phyloP scores from a whole-genome alignment of 768 basidiomycete species.

The Hericium erinaceus region DNA sequence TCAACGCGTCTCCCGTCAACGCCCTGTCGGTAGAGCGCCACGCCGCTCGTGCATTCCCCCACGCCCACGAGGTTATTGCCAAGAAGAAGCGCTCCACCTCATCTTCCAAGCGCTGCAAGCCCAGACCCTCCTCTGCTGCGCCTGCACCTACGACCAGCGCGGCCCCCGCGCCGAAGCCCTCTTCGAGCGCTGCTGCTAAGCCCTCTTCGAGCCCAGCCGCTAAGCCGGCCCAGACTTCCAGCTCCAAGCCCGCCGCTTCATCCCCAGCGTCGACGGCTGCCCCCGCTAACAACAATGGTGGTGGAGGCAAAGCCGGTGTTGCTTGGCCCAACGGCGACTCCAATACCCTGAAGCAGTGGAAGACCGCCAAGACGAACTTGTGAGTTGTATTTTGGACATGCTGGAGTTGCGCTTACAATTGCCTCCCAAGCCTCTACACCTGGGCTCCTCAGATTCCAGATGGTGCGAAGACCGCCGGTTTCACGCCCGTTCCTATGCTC shows the following conservation, averaged over 20 bases:
- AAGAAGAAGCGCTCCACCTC: slow-evolving; percentile 39
- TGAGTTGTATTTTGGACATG: slow-evolving; percentile 12
- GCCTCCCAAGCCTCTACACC: slow-evolving; percentile 38
- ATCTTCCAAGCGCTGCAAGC: slow-evolving; percentile 46
- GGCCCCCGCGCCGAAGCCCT: slow-evolving; percentile 5
- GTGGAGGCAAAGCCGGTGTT: slow-evolving; percentile 42
- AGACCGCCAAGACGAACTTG: slow-evolving; percentile 24
- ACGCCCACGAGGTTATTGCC: slow-evolving; percentile 35
- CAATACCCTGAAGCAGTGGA: slow-evolving; percentile 39
- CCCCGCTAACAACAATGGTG: neutral
- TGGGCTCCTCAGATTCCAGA: slow-evolving; percentile 52
- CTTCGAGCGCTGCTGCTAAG: slow-evolving; percentile 12
- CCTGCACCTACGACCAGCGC: neutral
- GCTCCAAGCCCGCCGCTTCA: slow-evolving; percentile 14
- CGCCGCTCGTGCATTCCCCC: slow-evolving; percentile 35
- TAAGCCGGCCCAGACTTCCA: slow-evolving; percentile 12
- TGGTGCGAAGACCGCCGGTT: slow-evolving; percentile 33
- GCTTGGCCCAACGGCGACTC: slow-evolving; percentile 56
- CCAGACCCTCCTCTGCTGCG: slow-evolving; percentile 24
- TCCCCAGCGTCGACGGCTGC: slow-evolving; percentile 2
- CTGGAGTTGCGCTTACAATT: neutral
- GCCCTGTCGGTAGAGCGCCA: slow-evolving; percentile 38
- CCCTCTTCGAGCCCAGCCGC: slow-evolving; percentile 10
- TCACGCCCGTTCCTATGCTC: slow-evolving; percentile 54
- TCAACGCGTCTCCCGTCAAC: slow-evolving; percentile 34